These are phyloP conservation scores for Endogone sp. DNA, from an alignment of 192 early-diverging fungal species.

Conservation along the genomic window DNA sequence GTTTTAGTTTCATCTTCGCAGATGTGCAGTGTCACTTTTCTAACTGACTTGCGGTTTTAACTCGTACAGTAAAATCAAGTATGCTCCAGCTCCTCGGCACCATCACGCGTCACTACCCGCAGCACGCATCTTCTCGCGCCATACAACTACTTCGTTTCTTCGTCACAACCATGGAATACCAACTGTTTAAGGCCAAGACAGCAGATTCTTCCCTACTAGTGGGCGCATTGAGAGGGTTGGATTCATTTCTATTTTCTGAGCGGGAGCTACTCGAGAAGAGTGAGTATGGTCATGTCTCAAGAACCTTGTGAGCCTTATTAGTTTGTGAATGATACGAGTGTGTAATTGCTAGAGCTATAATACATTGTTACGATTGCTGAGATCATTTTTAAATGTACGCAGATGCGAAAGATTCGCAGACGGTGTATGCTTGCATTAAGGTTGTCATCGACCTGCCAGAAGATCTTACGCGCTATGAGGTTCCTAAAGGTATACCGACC, in stretches of 20 bases:
- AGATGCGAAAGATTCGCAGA: conserved; percentile 18
- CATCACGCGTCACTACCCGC: conserved; percentile 33
- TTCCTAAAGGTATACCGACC: conserved; percentile 24
- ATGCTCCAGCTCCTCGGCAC: conserved; percentile 39
- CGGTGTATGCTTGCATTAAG: conserved; percentile 22
- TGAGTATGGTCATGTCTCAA: too few relatives aligned
- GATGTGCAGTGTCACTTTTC: neutral
- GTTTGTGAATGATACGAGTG: conserved; percentile 24
- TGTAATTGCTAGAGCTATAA: conserved; percentile 3
- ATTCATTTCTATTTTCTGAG: neutral
- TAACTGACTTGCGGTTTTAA: neutral
- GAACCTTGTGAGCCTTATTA: too few relatives aligned
- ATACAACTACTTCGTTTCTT: conserved; percentile 28
- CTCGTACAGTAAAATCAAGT: conserved; percentile 28
- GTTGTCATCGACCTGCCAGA: conserved; percentile 34
- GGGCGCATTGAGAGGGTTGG: conserved; percentile 26
- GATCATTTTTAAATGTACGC: neutral
- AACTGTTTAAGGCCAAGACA: conserved; percentile 24
- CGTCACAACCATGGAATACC: conserved; percentile 19
- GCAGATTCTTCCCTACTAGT: conserved; percentile 21
- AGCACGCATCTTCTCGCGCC: conserved; percentile 6
- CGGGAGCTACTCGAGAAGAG: neutral
- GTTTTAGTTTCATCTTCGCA: too few relatives aligned
- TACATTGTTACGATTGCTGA: neutral
- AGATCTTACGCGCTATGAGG: conserved; percentile 29